Percentiles rank a stretch among this genome's conserved stretches.
phyloP scores from a whole-genome alignment of 2,329 filamentous ascomycete genomes.

The Coniella lustricola region DNA sequence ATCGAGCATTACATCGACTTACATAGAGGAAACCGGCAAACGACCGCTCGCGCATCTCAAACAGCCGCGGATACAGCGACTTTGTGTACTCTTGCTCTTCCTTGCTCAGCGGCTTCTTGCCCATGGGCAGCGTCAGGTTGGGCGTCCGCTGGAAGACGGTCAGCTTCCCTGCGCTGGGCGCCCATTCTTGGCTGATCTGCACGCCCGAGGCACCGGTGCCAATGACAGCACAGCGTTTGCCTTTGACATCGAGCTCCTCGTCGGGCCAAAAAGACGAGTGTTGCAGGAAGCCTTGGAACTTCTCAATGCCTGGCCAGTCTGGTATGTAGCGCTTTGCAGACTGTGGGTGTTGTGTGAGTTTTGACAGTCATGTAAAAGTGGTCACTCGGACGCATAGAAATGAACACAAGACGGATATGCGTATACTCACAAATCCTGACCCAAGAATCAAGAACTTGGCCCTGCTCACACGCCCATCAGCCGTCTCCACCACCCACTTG shows the following conservation, averaged over 20 bases:
- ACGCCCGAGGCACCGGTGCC: conserved; percentile 60
- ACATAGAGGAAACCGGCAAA: conserved; percentile 53
- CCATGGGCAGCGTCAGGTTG: conserved; percentile 58
- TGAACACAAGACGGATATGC: too few species aligned
- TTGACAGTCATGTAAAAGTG: too few species aligned
- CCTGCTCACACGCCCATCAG: conserved; percentile 42
- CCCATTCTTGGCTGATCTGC: conserved; percentile 56
- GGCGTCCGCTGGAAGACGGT: conserved; percentile 61
- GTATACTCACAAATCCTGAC: conserved; percentile 41
- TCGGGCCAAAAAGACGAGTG: conserved; percentile 58
- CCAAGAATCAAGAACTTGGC: conserved; percentile 46
- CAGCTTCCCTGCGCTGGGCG: conserved; percentile 42
- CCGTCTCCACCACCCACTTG: conserved; percentile 36
- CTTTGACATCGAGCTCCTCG: conserved; percentile 45
- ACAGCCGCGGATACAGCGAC: conserved; percentile 42
- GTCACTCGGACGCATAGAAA: too few species aligned
- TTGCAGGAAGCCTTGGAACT: conserved; percentile 52
- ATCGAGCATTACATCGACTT: too few species aligned
- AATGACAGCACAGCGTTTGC: conserved; percentile 55
- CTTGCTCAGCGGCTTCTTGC: conserved; percentile 37
- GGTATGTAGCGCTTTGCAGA: conserved; percentile 56
- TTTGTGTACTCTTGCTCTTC: conserved; percentile 44
- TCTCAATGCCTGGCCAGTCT: conserved; percentile 51
- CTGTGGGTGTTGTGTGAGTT: conserved; percentile 18
- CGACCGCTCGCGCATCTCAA: conserved; percentile 41